Percentiles rank a stretch among this genome's conserved stretches.
These are phyloP conservation scores for Aspergillus unguis DNA, from an alignment of 2,329 filamentous ascomycete genomes.

Conservation along the genomic window DNA sequence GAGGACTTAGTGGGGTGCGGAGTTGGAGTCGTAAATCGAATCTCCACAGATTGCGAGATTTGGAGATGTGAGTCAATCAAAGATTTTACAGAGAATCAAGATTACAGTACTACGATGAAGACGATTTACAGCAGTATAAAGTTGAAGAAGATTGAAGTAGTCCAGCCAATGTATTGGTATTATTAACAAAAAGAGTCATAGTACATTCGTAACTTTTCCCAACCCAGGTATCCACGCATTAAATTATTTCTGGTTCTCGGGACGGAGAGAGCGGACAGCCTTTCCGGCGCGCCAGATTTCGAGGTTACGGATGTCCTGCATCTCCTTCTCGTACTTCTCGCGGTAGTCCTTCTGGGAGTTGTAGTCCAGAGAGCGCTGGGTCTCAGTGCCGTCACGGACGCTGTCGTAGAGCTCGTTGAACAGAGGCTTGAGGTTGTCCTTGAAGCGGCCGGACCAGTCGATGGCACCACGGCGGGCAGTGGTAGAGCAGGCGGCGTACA, in stretches of 20 bases:
- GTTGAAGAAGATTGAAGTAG: neutral
- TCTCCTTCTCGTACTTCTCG: slow-evolving; percentile 94
- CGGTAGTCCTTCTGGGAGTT: slow-evolving; percentile 96
- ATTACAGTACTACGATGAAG: too few relatives aligned
- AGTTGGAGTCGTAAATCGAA: neutral
- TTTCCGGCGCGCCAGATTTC: slow-evolving; percentile 99
- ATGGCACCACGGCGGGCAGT: slow-evolving; percentile 97
- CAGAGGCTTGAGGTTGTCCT: slow-evolving; percentile 96
- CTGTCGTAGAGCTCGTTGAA: slow-evolving; percentile 97
- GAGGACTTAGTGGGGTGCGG: too few relatives aligned
- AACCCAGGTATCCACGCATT: slow-evolving; percentile 22
- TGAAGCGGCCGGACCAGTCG: slow-evolving; percentile 97
- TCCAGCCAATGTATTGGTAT: slow-evolving; percentile 7
- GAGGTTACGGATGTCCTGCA: slow-evolving; percentile 95
- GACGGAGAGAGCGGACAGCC: slow-evolving; percentile 84
- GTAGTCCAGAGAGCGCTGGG: slow-evolving; percentile 93
- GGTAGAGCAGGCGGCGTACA: slow-evolving; percentile 99
- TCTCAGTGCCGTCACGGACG: slow-evolving; percentile 89
- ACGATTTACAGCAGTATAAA: too few relatives aligned
- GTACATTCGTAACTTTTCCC: slow-evolving; percentile 38
- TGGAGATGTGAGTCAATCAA: neutral
- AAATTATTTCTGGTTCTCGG: slow-evolving; percentile 77
- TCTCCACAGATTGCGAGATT: neutral
- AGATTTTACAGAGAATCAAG: neutral
- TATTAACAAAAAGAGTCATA: slow-evolving; percentile 28